A percentile compares a stretch with the other conserved stretches of the same genome.
phyloP scores from a whole-genome alignment of 768 basidiomycete species.

The Russula compacta region DNA sequence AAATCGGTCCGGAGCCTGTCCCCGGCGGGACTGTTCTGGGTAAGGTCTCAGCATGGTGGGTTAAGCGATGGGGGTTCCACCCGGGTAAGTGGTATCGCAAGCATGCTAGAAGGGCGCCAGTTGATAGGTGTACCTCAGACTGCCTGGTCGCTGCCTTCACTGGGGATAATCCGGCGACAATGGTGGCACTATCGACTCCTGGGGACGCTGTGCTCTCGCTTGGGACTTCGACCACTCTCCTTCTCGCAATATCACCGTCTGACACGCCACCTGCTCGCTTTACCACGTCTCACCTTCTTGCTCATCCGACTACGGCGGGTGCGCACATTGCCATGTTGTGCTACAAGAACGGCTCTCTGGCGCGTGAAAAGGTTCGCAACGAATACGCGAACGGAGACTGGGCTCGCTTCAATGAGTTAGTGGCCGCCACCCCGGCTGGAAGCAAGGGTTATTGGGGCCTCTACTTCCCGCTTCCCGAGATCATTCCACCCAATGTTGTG shows the following conservation, averaged over 20 bases:
- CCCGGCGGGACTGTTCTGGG: constrained; percentile 61
- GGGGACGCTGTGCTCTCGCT: constrained; percentile 81
- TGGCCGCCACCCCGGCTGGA: constrained; percentile 45
- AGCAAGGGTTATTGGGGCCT: constrained; percentile 57
- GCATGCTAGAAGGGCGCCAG: background rate
- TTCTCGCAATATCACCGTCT: constrained; percentile 65
- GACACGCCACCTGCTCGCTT: constrained; percentile 56
- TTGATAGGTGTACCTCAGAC: constrained; percentile 31
- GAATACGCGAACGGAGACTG: constrained; percentile 52
- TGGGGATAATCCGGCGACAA: constrained; percentile 84
- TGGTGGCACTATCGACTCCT: constrained; percentile 61
- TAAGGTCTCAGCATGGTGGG: constrained; percentile 59
- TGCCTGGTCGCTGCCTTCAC: constrained; percentile 80
- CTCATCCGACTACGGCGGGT: constrained; percentile 52
- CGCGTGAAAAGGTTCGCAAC: constrained; percentile 70
- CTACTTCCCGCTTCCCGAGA: constrained; percentile 81
- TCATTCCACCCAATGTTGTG: constrained; percentile 69
- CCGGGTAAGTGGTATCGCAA: constrained; percentile 33
- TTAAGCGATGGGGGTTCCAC: constrained; percentile 64
- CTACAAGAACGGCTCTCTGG: constrained; percentile 82
- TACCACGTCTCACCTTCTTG: constrained; percentile 66
- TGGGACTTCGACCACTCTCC: constrained; percentile 82
- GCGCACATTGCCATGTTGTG: constrained; percentile 86
- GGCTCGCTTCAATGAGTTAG: constrained; percentile 58
- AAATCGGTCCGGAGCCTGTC: constrained; percentile 73